A percentile compares a stretch with the other conserved stretches of the same genome.
phyloP scores from a whole-genome alignment of 1,139 yeast species.

The Lodderomyces oxycetoniae region DNA sequence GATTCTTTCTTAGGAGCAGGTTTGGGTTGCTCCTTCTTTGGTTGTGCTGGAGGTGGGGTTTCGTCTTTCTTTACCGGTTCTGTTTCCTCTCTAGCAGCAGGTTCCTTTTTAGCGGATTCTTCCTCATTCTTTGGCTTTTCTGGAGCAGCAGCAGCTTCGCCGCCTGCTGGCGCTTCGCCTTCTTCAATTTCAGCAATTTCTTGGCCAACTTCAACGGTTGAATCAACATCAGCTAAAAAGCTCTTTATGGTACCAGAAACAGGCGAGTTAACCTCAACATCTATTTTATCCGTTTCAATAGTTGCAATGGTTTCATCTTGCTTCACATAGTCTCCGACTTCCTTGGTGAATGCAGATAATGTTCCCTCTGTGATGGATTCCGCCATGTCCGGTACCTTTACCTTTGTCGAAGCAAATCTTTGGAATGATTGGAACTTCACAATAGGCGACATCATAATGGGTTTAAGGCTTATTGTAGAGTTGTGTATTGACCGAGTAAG shows the following conservation, averaged over 20 bases:
- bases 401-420: conserved; percentile 46
- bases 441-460: no score
- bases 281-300: conserved; percentile 97
- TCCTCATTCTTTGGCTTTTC: conserved; percentile 36
- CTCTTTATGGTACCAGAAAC: conserved; percentile 86
- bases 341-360: conserved; percentile 68
- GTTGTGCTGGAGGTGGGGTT: conserved; percentile 34
- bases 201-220: conserved; percentile 95
- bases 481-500: conserved; percentile 12
- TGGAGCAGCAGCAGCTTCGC: conserved; percentile 25
- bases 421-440: conserved; percentile 16
- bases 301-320: conserved; percentile 93
- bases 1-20: conserved; percentile 25
- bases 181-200: conserved; percentile 86
- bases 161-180: conserved; percentile 77
- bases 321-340: conserved; percentile 84
- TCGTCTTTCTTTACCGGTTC: conserved; percentile 48
- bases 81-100: conserved; percentile 25
- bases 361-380: conserved; percentile 99
- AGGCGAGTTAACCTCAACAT: conserved; percentile 95
- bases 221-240: conserved; percentile 78
- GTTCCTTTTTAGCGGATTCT: conserved; percentile 11
- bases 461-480: no score
- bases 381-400: conserved; percentile 98
- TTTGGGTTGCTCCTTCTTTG: conserved; percentile 16